Conservation (phyloP, 2,329 filamentous ascomycete genomes). For the Fusarium graminum region DNA sequence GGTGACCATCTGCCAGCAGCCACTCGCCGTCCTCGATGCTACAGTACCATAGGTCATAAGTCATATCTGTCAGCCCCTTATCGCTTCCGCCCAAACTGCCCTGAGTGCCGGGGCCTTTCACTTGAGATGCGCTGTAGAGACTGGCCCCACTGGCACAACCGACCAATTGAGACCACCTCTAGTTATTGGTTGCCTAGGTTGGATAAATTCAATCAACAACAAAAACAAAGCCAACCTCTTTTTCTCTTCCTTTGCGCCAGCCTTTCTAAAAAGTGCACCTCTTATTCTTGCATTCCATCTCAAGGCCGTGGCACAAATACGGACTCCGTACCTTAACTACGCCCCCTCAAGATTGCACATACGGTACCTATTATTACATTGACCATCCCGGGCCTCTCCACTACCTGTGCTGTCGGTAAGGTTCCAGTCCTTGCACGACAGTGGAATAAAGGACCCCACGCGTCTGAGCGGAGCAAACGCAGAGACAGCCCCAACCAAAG, state of each 20-base stretch:
- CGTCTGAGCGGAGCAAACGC: conserved; percentile 44
- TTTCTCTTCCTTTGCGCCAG: conserved; percentile 18
- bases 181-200: conserved; percentile 26
- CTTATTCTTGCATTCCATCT: not conserved
- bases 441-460: conserved; percentile 43
- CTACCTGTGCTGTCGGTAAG: conserved; percentile 2
- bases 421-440: conserved; percentile 1
- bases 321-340: not conserved
- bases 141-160: not conserved
- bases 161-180: conserved; percentile 20
- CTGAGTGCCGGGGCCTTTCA: conserved; percentile 9
- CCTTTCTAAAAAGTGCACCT: conserved; percentile 22
- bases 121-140: conserved; percentile 5
- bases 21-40: conserved; percentile 29
- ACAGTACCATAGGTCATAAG: conserved; percentile 15
- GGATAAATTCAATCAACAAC: conserved; percentile 38
- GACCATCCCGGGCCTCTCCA: conserved; percentile 8
- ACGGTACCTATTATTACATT: conserved; percentile 16
- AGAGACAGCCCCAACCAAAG: conserved; percentile 10
- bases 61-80: conserved; percentile 26
- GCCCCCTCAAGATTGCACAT: conserved; percentile 17
- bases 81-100: conserved; percentile 24
- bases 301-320: no score
- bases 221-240: conserved; percentile 41
- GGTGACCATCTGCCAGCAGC: conserved; percentile 19